Base-by-base conservation (phyloP, 768 basidiomycete species). In the Sporobolomyces roseus region DNA sequence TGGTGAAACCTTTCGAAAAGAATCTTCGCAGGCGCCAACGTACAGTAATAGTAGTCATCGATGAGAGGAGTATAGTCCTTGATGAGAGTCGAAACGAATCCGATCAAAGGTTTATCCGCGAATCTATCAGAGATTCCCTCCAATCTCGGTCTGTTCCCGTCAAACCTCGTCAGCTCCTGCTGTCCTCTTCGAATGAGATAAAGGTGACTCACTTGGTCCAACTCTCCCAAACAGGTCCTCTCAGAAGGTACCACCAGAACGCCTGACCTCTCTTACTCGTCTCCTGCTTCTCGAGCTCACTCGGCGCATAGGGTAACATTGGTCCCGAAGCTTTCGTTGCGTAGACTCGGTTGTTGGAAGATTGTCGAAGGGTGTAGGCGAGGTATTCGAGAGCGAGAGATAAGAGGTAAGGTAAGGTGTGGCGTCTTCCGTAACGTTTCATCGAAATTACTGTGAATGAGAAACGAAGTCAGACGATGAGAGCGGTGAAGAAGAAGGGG, bases 331-430 rank as follows among this genome's bases (percentile, higher is more conserved):
- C 68, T 30, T 72, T 71, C 54, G 51, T 46, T 9, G 27, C 29
- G 17, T 33, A 63, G 48, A 68, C 53, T 1, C 63, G 69, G 8
- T 62, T 27, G 5, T 54, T 30, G 14, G 68, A 61, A 3, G 56
- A 50, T 17, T 43, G 51, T 14, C 72, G 68, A 23, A 74, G 59
- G 4, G 72, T 68, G 69, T 25, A 70, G 53, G 72, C 72, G 61
- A 75, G 70, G 67, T 75, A 74, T 36, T 77, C 76, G 62, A 75
- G 66, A 4, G 74, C 61, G 52, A 77, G 68, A 4, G 76, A 77
- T 48, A 75, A 65, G 61, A 77, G 72, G 68, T 74, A 77, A 3
- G 76, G 76, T 17, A 68, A 64, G 25, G 68, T 70, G 52, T 71
- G 66, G 17, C 71, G 64, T 8, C 67, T 70, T 48, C 76, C 76